Percentiles rank a stretch among this genome's conserved stretches.
phyloP scores from a whole-genome alignment of 768 basidiomycete genomes.

The Tricholoma flavovirens region DNA sequence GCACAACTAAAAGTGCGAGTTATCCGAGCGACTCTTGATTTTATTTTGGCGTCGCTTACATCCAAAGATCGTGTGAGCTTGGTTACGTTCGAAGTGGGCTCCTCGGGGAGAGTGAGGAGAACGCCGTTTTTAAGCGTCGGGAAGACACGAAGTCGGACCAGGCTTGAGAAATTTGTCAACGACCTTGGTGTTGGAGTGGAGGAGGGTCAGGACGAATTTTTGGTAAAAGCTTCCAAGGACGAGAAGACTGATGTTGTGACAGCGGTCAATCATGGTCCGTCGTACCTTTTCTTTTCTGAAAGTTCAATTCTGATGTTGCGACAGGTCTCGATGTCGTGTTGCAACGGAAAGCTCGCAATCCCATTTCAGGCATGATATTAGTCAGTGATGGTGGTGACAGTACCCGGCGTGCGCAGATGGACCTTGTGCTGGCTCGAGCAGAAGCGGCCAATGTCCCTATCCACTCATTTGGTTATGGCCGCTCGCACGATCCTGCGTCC shows the following conservation, averaged over 20 bases:
- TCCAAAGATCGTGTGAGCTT: slow-evolving; percentile 78
- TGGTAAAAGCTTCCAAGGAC: slow-evolving; percentile 73
- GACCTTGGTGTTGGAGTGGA: slow-evolving; percentile 47
- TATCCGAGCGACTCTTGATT: slow-evolving; percentile 84
- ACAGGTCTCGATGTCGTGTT: slow-evolving; percentile 87
- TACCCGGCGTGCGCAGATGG: slow-evolving; percentile 95
- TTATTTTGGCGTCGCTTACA: slow-evolving; percentile 72
- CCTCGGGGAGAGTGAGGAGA: slow-evolving; percentile 76
- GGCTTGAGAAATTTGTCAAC: slow-evolving; percentile 76
- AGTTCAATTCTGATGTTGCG: slow-evolving; percentile 3
- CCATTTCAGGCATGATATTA: slow-evolving; percentile 86
- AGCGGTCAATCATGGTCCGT: slow-evolving; percentile 89
- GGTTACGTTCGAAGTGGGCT: slow-evolving; percentile 89
- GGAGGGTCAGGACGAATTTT: slow-evolving; percentile 42
- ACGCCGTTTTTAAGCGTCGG: slow-evolving; percentile 88
- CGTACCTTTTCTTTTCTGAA: background rate
- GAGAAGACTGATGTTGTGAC: slow-evolving; percentile 98
- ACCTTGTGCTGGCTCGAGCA: slow-evolving; percentile 91
- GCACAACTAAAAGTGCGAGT: slow-evolving; percentile 85
- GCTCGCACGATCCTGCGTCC: slow-evolving; percentile 94
- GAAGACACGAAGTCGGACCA: slow-evolving; percentile 57
- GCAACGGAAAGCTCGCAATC: slow-evolving; percentile 89
- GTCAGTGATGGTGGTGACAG: slow-evolving; percentile 91
- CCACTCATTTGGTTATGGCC: slow-evolving; percentile 95
- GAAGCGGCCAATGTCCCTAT: slow-evolving; percentile 97